phyloP scores from a whole-genome alignment of 129 eudicot genomes.

The Glebionis coronaria region DNA sequence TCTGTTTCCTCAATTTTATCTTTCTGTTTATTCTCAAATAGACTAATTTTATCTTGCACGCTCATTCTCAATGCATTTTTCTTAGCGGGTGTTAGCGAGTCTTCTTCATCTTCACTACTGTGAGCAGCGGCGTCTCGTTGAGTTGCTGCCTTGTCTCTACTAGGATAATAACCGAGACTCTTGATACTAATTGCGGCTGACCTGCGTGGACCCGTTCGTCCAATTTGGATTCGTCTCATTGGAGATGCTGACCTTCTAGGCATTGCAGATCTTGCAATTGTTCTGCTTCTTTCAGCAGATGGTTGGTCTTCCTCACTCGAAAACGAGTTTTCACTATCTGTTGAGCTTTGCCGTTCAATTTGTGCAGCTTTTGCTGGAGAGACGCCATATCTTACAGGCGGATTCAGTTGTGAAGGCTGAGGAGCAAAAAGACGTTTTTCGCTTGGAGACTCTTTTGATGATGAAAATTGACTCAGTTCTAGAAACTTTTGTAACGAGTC shows the following conservation, averaged over 20 bases:
- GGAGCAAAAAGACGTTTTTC: conserved; percentile 25
- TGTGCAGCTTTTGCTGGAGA: conserved; percentile 98
- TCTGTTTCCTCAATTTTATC: conserved; percentile 50
- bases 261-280: conserved; percentile 62
- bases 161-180: conserved; percentile 61
- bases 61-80: conserved; percentile 68
- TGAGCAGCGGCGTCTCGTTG: conserved; percentile 48
- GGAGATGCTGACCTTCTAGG: conserved; percentile 99
- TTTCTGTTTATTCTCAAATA: conserved; percentile 86
- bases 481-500: conserved; percentile 51
- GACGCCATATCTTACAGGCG: conserved; percentile 70
- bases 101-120: conserved; percentile 71
- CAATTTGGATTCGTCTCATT: conserved; percentile 91
- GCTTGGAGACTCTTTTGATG: conserved; percentile 22
- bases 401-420: conserved; percentile 32
- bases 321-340: conserved; percentile 64
- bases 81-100: conserved; percentile 45
- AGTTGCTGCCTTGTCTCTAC: conserved; percentile 53
- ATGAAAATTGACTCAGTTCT: conserved; percentile 34
- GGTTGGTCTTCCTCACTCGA: conserved; percentile 91
- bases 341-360: conserved; percentile 79
- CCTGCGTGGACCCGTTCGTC: conserved; percentile 87
- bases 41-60: conserved; percentile 90
- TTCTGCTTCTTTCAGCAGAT: conserved; percentile 80
- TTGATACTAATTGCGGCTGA: conserved; percentile 73